Percentiles rank a stretch among this genome's conserved stretches.
These are phyloP conservation scores for Dalbergia oliveri DNA, from an alignment of 306 rosid species.

Conservation along the genomic window DNA sequence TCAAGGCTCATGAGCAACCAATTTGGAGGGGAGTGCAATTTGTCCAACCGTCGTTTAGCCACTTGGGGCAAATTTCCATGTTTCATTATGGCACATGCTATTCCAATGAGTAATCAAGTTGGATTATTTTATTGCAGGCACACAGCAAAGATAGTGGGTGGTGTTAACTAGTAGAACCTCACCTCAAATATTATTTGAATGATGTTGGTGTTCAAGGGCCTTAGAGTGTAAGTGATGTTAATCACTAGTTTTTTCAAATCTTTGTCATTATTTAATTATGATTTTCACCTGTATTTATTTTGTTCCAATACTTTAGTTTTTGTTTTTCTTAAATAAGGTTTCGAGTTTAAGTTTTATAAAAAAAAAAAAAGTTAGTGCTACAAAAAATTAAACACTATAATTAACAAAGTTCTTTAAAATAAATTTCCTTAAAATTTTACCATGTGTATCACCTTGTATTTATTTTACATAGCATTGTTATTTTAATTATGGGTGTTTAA, in stretches of 20 bases:
- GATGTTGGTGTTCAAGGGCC: background rate
- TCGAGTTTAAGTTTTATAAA: no score
- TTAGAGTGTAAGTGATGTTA: background rate
- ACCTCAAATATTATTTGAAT: background rate
- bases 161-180: background rate
- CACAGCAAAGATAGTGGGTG: background rate
- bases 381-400: no score
- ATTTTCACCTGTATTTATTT: no score
- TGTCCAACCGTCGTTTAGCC: conserved; percentile 20
- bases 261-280: background rate
- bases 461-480: no score
- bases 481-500: no score
- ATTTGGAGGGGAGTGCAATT: background rate
- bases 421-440: no score
- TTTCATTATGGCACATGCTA: background rate
- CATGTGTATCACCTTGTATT: no score
- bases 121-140: background rate
- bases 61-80: conserved; percentile 21
- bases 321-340: no score
- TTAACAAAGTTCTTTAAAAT: no score
- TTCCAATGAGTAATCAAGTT: background rate
- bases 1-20: background rate
- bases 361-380: no score
- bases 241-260: background rate
- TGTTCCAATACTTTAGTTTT: no score